A percentile compares a stretch with the other conserved stretches of the same genome.
phyloP scores from a whole-genome alignment of 768 basidiomycete genomes.

The Hygrophorus pudorinus region DNA sequence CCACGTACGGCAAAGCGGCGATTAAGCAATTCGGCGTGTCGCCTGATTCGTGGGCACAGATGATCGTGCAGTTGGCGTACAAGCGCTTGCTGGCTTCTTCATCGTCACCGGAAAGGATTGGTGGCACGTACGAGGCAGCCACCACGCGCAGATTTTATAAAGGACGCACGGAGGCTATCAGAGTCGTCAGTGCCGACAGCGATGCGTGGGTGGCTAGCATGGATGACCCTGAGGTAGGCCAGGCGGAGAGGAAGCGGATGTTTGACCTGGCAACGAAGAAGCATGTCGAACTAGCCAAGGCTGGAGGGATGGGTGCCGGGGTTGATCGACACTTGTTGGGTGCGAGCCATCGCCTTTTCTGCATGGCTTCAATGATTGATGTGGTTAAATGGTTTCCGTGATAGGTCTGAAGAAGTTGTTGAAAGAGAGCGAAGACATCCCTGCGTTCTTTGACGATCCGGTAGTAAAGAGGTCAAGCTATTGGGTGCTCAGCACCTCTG shows the following conservation, averaged over 20 bases:
- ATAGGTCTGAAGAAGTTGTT: conserved; percentile 65
- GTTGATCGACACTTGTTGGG: conserved; percentile 87
- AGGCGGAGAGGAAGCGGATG: conserved; percentile 36
- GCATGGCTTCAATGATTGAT: background rate
- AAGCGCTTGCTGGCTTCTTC: conserved; percentile 49
- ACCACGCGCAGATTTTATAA: conserved; percentile 83
- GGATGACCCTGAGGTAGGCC: conserved; percentile 37
- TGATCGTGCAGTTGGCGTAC: conserved; percentile 87
- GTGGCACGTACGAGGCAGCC: conserved; percentile 91
- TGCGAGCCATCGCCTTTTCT: conserved; percentile 19
- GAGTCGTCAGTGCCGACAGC: conserved; percentile 68
- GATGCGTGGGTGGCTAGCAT: conserved; percentile 73
- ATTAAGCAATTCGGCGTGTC: conserved; percentile 86
- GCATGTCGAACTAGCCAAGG: conserved; percentile 58
- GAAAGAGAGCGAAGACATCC: conserved; percentile 50
- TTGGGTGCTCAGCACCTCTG: conserved; percentile 89
- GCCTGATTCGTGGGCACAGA: conserved; percentile 92
- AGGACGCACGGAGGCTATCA: conserved; percentile 90
- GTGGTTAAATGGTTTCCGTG: background rate
- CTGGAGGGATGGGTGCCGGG: conserved; percentile 59
- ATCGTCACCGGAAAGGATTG: conserved; percentile 27
- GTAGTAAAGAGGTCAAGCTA: conserved; percentile 60
- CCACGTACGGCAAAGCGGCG: conserved; percentile 73
- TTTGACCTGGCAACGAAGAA: conserved; percentile 53
- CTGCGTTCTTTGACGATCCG: conserved; percentile 68